phyloP scores from a whole-genome alignment of 2,329 filamentous ascomycete genomes.

The Alternaria conjuncta region DNA sequence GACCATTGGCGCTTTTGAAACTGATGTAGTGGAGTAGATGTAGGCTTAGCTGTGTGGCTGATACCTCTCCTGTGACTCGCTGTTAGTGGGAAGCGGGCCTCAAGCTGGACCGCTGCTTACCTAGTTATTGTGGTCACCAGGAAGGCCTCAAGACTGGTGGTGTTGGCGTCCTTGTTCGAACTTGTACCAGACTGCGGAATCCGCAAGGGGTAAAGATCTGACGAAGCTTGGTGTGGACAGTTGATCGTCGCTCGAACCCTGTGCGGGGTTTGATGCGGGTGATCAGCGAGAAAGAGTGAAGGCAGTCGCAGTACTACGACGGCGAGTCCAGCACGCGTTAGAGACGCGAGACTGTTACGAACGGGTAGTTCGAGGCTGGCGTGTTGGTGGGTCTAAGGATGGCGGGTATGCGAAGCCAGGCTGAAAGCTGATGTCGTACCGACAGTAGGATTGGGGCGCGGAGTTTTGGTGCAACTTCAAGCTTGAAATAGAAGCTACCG shows the following conservation, averaged over 20 bases:
- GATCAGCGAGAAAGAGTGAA: conserved; percentile 35
- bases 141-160: conserved; percentile 5
- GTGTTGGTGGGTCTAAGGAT: conserved; percentile 34
- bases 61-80: conserved; percentile 28
- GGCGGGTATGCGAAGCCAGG: conserved; percentile 42
- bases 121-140: conserved; percentile 9
- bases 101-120: conserved; percentile 10
- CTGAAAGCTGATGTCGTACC: conserved; percentile 45
- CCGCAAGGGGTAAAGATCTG: conserved; percentile 30
- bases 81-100: conserved; percentile 24
- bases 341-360: conserved; percentile 35
- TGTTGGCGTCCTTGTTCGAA: neutral
- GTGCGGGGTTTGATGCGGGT: conserved; percentile 42
- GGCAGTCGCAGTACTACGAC: conserved; percentile 33
- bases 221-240: conserved; percentile 30
- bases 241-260: conserved; percentile 37
- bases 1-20: conserved; percentile 50
- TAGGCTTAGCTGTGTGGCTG: conserved; percentile 30
- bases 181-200: neutral
- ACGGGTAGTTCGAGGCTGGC: conserved; percentile 26
- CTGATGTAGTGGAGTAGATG: conserved; percentile 19
- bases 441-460: conserved; percentile 41
- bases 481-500: conserved; percentile 45
- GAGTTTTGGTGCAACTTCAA: conserved; percentile 41
- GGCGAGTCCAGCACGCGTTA: conserved; percentile 29